Evolutionary conservation across 2,329 filamentous ascomycete species (phyloP).

Genomic region (Colletotrichum spinosum): DNA sequence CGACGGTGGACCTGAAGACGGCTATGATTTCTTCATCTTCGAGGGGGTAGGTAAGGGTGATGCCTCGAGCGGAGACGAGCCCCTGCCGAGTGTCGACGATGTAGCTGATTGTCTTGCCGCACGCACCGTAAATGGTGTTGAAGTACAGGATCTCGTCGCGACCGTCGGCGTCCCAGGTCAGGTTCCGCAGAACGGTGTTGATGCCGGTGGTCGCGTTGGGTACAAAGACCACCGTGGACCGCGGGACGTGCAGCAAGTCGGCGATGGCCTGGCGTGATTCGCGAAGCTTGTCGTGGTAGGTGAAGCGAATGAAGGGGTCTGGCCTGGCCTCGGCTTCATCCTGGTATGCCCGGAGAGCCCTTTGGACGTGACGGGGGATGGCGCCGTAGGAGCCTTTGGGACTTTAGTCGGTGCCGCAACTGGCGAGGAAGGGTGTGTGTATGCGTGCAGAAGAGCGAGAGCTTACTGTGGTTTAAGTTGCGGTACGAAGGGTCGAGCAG

Average conservation of each 20-base stretch:
- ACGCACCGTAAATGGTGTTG: slow-evolving; percentile 81
- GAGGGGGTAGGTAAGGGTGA: slow-evolving; percentile 76
- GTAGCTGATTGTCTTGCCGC: slow-evolving; percentile 78
- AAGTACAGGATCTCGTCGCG: slow-evolving; percentile 85
- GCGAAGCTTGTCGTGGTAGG: slow-evolving; percentile 72
- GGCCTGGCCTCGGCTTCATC: slow-evolving; percentile 74
- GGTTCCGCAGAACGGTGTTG: slow-evolving; percentile 83
- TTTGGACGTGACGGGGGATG: slow-evolving; percentile 72
- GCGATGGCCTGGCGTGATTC: slow-evolving; percentile 74
- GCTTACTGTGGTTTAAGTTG: slow-evolving; percentile 82
- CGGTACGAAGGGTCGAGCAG: slow-evolving; percentile 74
- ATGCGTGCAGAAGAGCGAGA: too few relatives aligned
- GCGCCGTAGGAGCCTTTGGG: slow-evolving; percentile 80
- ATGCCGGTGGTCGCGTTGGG: slow-evolving; percentile 83
- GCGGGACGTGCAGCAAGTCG: slow-evolving; percentile 72
- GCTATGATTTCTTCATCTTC: slow-evolving; percentile 74
- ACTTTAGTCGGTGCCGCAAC: slow-evolving; percentile 34
- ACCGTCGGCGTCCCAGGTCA: slow-evolving; percentile 75
- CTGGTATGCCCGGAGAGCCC: slow-evolving; percentile 73
- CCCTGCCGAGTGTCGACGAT: slow-evolving; percentile 73
- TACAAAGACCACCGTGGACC: slow-evolving; percentile 79
- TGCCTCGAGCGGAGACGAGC: slow-evolving; percentile 59
- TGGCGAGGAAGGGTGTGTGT: neutral
- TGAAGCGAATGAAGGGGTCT: slow-evolving; percentile 81
- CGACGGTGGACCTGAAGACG: slow-evolving; percentile 70